A percentile compares a stretch with the other conserved stretches of the same genome.
These are phyloP conservation scores for Theobroma cacao DNA, from an alignment of 345 rosid species.

Conservation along the genomic window DNA sequence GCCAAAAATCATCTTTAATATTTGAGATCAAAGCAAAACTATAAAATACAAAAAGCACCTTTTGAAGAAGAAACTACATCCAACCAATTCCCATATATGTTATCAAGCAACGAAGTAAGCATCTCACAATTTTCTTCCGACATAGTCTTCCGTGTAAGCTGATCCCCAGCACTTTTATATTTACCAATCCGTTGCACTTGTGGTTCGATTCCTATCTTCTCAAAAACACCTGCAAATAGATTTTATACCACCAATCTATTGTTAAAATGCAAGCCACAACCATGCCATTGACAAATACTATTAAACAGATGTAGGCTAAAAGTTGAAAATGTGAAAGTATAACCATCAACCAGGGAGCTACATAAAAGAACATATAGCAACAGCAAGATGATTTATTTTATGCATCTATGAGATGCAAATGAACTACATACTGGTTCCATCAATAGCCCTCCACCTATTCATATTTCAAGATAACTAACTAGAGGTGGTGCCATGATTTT, in stretches of 20 bases:
- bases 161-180: constrained; percentile 97
- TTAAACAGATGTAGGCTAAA: not conserved
- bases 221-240: constrained; percentile 65
- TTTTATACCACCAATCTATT: not conserved
- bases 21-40: constrained; percentile 18
- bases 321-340: not conserved
- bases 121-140: constrained; percentile 94
- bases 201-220: constrained; percentile 86
- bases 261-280: constrained; percentile 7
- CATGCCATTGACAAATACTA: not conserved
- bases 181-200: constrained; percentile 93
- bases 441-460: not conserved
- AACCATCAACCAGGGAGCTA: not conserved
- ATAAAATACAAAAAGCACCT: constrained; percentile 48
- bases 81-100: constrained; percentile 90
- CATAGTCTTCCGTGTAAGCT: constrained; percentile 71
- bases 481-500: not conserved
- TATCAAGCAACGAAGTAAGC: constrained; percentile 86
- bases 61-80: constrained; percentile 70
- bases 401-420: not conserved
- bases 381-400: not conserved
- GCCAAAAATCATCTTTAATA: constrained; percentile 25
- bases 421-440: not conserved
- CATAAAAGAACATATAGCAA: not conserved
- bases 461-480: not conserved